Percentiles rank a stretch among this genome's conserved stretches.
These are phyloP conservation scores for Microdochium paspali DNA, from an alignment of 2,329 filamentous ascomycete genomes.

Conservation along the genomic window DNA sequence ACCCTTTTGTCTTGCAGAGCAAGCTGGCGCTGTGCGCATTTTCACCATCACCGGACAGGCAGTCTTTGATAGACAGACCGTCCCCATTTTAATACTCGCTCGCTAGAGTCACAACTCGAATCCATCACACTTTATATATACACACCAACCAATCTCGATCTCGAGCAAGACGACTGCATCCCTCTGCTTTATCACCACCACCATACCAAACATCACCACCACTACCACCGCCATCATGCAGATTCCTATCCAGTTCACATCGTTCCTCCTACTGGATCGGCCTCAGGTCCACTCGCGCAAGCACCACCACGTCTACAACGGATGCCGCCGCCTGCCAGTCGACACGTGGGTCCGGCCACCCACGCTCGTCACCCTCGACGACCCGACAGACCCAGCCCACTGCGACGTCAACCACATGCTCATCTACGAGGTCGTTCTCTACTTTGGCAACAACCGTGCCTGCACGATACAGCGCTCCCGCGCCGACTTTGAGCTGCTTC, in stretches of 20 bases:
- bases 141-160: not conserved
- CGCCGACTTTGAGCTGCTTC: constrained; percentile 15
- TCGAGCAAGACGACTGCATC: not conserved
- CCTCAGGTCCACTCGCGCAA: constrained; percentile 19
- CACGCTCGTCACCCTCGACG: constrained; percentile 2
- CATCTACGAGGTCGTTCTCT: constrained; percentile 16
- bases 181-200: not conserved
- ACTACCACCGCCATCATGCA: constrained; percentile 1
- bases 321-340: constrained; percentile 11
- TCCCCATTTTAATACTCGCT: too few relatives aligned
- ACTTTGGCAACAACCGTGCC: constrained; percentile 19
- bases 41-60: too few relatives aligned
- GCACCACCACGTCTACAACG: constrained; percentile 21
- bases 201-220: not conserved
- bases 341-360: constrained; percentile 12
- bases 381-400: not conserved
- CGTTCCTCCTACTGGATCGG: constrained; percentile 6
- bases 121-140: not conserved
- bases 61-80: not conserved
- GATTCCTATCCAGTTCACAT: not conserved
- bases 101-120: too few relatives aligned
- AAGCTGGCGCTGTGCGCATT: not conserved
- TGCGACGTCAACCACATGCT: constrained; percentile 2
- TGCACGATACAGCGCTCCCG: constrained; percentile 18
- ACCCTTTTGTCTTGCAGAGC: not conserved